Conservation (phyloP, 495 filamentous ascomycete species). For the Cercophora newfieldiana region DNA sequence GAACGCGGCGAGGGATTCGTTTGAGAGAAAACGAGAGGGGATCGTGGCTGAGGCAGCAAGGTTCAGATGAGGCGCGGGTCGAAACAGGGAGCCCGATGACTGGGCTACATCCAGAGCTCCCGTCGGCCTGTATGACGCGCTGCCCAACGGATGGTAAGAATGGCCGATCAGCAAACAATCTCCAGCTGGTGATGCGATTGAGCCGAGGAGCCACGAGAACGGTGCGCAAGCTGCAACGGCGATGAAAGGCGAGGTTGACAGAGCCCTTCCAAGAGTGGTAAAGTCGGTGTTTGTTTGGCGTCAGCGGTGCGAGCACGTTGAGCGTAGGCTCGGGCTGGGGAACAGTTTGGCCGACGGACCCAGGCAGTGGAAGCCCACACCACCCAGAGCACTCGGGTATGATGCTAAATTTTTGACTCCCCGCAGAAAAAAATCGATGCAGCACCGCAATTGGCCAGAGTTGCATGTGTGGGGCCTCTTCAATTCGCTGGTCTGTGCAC, state of each 20-base stretch:
- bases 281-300: slow-evolving; percentile 2
- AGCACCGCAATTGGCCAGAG: slow-evolving; percentile 24
- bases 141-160: slow-evolving; percentile 10
- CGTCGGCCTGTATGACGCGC: slow-evolving; percentile 28
- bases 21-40: background rate
- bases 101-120: slow-evolving; percentile 20
- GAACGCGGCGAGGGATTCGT: background rate
- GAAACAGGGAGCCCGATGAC: slow-evolving; percentile 19
- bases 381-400: slow-evolving; percentile 14
- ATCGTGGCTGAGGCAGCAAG: background rate
- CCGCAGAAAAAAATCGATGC: slow-evolving; percentile 31
- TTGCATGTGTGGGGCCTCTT: slow-evolving; percentile 5
- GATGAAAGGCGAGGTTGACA: background rate
- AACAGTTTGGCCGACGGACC: slow-evolving; percentile 2
- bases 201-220: background rate
- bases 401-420: slow-evolving; percentile 38
- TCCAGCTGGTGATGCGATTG: background rate
- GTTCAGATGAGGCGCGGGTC: slow-evolving; percentile 6
- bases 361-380: background rate
- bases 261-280: background rate
- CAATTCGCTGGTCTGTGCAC: background rate
- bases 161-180: background rate
- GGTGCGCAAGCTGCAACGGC: background rate
- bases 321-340: slow-evolving; percentile 5
- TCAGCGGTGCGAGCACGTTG: slow-evolving; percentile 8